Base-by-base conservation (phyloP, 2,329 filamentous ascomycete species). In the Rhinocladiella mackenziei region DNA sequence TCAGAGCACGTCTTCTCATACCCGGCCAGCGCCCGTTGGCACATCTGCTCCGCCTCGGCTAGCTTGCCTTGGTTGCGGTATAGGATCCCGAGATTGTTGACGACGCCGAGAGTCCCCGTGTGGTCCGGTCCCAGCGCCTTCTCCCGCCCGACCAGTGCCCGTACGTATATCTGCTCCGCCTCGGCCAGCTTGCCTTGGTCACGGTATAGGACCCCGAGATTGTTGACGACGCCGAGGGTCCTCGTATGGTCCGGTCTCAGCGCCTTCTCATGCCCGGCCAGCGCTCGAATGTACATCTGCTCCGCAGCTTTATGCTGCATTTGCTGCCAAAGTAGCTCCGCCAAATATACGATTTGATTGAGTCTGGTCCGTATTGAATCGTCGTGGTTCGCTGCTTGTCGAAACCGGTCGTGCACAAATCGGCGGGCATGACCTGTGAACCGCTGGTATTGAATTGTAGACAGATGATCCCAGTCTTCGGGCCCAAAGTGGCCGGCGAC, bases 131-230 rank as follows among this genome's bases (percentile, higher is more conserved):
- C 57, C 6, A 56, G 36, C 1, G 41, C 39, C 39, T 53, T 54
- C 51, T 60, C 55, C 1, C 30, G 13, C 11, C 50, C 56, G 36
- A 30, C 36, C 29, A 62, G 39, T 42, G 51, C 57, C 39, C 48
- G 55, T 43, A 50, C 20, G 35, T 54, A 53, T 48, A 56, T 56
- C 34, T 50, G 29, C 34, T 57, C 57, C 33, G 58, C 55, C 47
- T 57, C 48, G n/a, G 51, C 32, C 9, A 56, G 52, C 51, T 56
- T 55, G 20, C 51, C 53, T 44, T 57, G 56, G 17, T 50, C n/a
- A 25, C 1, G 2, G 38, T 59, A 61, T 33, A 60, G 31, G 36
- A 15, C 8, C 8, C 54, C 60, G 13, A 62, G 48, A 44, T 56
- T 56, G 23, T 57, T 50, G 25, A 60, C 50, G 11, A 53, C 55